Evolutionary conservation across 257 asterid genomes (phyloP).

Genomic region (Solanum bulbocastanum): DNA sequence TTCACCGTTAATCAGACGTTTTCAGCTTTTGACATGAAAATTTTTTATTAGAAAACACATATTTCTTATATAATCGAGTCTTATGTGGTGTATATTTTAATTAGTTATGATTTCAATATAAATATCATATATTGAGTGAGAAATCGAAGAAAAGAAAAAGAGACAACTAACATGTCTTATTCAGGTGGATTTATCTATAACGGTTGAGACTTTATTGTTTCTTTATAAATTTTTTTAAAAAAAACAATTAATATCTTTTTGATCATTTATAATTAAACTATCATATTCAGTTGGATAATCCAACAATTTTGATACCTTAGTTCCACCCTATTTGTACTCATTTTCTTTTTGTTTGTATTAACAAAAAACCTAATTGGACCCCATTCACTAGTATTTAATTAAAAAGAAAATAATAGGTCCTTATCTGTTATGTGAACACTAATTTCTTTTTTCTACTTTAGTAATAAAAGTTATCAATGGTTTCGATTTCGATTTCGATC

Average conservation of each 20-base stretch:
- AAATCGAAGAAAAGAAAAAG: not conserved
- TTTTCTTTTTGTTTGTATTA: not conserved
- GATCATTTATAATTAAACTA: not conserved
- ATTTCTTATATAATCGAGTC: not conserved
- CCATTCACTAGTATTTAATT: not conserved
- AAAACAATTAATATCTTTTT: slow-evolving; percentile 14
- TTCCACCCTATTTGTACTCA: not conserved
- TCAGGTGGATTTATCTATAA: not conserved
- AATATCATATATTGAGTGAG: not conserved
- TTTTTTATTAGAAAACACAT: not conserved
- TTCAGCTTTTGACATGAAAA: not conserved
- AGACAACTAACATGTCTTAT: not conserved
- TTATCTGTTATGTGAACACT: not conserved
- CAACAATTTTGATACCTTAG: not conserved
- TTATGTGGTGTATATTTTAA: fast-evolving
- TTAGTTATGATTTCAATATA: not conserved
- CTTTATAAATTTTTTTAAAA: not conserved
- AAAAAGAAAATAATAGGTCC: not conserved
- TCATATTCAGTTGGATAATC: not conserved
- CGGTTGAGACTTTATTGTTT: slow-evolving; percentile 16
- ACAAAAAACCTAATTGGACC: not conserved
- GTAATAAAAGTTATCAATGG: not conserved
- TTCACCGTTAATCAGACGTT: not conserved
- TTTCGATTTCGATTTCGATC: not conserved
- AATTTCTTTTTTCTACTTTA: not conserved